phyloP scores from a whole-genome alignment of 306 rosid species.

The Hippophae rhamnoides region DNA sequence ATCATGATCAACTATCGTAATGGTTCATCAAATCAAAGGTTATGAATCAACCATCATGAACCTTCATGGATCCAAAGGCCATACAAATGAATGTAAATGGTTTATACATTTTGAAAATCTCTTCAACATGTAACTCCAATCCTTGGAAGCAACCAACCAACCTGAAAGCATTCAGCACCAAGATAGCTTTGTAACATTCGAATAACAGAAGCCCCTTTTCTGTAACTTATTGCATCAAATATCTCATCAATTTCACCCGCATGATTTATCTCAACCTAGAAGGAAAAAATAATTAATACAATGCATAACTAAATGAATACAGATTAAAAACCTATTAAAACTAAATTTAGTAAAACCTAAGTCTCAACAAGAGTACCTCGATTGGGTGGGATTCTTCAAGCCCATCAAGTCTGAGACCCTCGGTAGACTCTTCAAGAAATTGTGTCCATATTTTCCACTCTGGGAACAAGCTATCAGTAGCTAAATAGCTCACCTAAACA shows the following conservation, averaged over 20 bases:
- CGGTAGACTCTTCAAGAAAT: slow-evolving; percentile 64
- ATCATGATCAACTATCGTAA: too few relatives aligned
- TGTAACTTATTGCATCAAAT: slow-evolving; percentile 85
- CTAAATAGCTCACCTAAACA: slow-evolving; percentile 84
- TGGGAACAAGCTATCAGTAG: slow-evolving; percentile 77
- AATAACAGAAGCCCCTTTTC: slow-evolving; percentile 89
- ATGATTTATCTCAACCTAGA: slow-evolving; percentile 87
- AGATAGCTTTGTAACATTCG: slow-evolving; percentile 96
- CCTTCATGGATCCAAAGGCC: too few relatives aligned
- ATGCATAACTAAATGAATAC: neutral
- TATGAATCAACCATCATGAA: too few relatives aligned
- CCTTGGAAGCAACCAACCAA: slow-evolving; percentile 5
- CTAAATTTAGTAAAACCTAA: neutral
- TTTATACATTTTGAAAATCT: too few relatives aligned
- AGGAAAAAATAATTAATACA: slow-evolving; percentile 8
- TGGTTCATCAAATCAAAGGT: too few relatives aligned
- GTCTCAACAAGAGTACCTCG: slow-evolving; percentile 46
- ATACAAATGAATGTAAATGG: too few relatives aligned
- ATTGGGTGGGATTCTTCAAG: slow-evolving; percentile 94
- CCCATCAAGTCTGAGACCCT: slow-evolving; percentile 75
- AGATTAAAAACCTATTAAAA: neutral
- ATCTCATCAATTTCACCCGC: slow-evolving; percentile 84
- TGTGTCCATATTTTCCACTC: slow-evolving; percentile 97
- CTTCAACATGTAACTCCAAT: too few relatives aligned
- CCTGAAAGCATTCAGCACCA: slow-evolving; percentile 89